phyloP scores from a whole-genome alignment of 1,139 yeast genomes.

The Suhomyces wounanorum region DNA sequence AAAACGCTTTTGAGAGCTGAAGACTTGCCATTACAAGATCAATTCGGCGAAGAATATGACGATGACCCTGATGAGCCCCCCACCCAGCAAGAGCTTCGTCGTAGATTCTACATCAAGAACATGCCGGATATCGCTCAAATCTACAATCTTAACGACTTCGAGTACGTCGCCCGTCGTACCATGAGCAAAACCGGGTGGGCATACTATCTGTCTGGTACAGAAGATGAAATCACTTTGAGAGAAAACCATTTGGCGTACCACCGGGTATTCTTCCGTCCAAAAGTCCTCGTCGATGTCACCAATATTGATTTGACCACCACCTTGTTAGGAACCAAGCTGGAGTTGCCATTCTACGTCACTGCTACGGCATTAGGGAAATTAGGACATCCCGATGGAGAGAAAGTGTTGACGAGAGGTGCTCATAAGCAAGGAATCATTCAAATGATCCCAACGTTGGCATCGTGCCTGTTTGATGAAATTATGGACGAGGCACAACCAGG shows the following conservation, averaged over 20 bases:
- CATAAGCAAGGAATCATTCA: slow-evolving; percentile 69
- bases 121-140: slow-evolving; percentile 71
- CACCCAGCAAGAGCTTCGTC: slow-evolving; percentile 35
- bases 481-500: slow-evolving; percentile 53
- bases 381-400: slow-evolving; percentile 80
- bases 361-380: slow-evolving; percentile 83
- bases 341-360: slow-evolving; percentile 67
- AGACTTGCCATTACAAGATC: slow-evolving; percentile 12
- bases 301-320: slow-evolving; percentile 38
- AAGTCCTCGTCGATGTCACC: slow-evolving; percentile 71
- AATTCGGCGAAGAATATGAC: slow-evolving; percentile 22
- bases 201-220: slow-evolving; percentile 88
- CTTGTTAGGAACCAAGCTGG: slow-evolving; percentile 42
- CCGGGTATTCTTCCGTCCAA: slow-evolving; percentile 82
- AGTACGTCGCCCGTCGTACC: slow-evolving; percentile 76
- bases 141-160: slow-evolving; percentile 78
- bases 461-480: slow-evolving; percentile 74
- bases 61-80: slow-evolving; percentile 32
- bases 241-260: slow-evolving; percentile 91
- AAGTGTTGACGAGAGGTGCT: slow-evolving; percentile 72
- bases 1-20: background rate
- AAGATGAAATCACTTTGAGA: slow-evolving; percentile 86
- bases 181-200: slow-evolving; percentile 85
- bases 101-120: slow-evolving; percentile 19
- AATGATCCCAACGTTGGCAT: slow-evolving; percentile 80